Percentiles rank a stretch among this genome's conserved stretches.
These are phyloP conservation scores for Arthrobotrys entomopaga DNA, from an alignment of 2,329 filamentous ascomycete genomes.

Conservation along the genomic window DNA sequence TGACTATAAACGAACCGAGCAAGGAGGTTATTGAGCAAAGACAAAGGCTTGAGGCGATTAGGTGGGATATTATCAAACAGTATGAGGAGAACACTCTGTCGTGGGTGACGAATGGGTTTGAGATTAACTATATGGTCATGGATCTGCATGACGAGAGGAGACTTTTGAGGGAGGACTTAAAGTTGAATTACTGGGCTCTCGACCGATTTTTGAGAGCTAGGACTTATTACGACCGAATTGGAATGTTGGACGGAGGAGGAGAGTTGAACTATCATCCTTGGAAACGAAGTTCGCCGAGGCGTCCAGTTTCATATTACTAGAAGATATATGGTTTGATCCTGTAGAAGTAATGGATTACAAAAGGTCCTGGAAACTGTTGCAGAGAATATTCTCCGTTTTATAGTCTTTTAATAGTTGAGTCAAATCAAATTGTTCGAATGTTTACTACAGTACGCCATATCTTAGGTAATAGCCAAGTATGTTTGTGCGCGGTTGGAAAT, in stretches of 20 bases:
- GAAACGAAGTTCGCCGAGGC: background rate
- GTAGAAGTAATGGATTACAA: no score
- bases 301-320: no score
- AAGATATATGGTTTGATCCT: no score
- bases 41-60: conserved; percentile 64
- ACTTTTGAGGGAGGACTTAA: conserved; percentile 71
- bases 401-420: no score
- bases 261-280: background rate
- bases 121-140: conserved; percentile 61
- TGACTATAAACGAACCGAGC: conserved; percentile 66
- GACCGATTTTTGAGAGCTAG: conserved; percentile 87
- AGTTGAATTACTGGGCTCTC: conserved; percentile 83
- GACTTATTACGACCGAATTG: conserved; percentile 82
- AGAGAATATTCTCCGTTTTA: no score
- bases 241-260: background rate
- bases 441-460: no score
- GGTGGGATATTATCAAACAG: conserved; percentile 71
- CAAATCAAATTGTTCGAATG: no score
- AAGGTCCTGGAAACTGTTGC: no score
- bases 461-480: no score
- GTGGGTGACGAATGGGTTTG: conserved; percentile 71
- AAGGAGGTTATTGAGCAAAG: conserved; percentile 72
- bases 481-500: no score
- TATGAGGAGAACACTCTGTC: conserved; percentile 78
- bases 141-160: conserved; percentile 69